Evolutionary conservation across 2,329 filamentous ascomycete genomes (phyloP), one percentile per base, ranked within the genome.

Genomic region (Fusarium subglutinans): DNA sequence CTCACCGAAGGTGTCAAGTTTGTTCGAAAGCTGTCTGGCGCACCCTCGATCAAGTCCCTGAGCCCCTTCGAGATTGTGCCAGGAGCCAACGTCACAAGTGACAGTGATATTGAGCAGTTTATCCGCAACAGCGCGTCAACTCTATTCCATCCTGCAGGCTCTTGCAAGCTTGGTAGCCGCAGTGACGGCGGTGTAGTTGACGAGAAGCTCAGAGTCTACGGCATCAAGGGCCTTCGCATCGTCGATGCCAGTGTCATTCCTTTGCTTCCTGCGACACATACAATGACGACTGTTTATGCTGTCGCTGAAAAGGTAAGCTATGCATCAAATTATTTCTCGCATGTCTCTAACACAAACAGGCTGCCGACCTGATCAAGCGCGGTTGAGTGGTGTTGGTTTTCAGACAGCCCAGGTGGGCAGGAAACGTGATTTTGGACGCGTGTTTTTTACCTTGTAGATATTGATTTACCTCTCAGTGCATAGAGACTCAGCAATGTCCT

Each of bases 181-280:
- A 80, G 80, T 8, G 77, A 83, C 3, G 86, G 85, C 8, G 86
- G 85, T 28, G 77, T 79, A 2, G 78, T 80, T 14, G 78, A 79
- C 4, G 43, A 62, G 26, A 45, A 75, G 22, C 74, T 80, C 41
- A 56, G 66, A 20, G 78, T 80, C 5, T 74, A 80, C 20, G 78
- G 76, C 2, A 53, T 78, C 0, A 24, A 58, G 33, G 70, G 73
- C 2, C 69, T 80, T 8, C 63, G 78, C 2, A 83, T 87, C 18
- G 84, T 87, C 2, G 82, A 85, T 66, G 76, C 77, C 2, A 78
- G 77, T 41, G 70, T 79, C 20, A 79, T 79, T 37, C 78, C 78
- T 28, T 59, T 79, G 14, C 63, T 77, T 11, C 72, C 78, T 11
- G 74, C 72, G 8, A 63, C 77, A 8, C 76, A 79, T 14, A 77